Percentiles rank a stretch among this genome's conserved stretches.
Evolutionary conservation across 768 basidiomycete genomes (phyloP).

Genomic region (Mycena kentingensis): DNA sequence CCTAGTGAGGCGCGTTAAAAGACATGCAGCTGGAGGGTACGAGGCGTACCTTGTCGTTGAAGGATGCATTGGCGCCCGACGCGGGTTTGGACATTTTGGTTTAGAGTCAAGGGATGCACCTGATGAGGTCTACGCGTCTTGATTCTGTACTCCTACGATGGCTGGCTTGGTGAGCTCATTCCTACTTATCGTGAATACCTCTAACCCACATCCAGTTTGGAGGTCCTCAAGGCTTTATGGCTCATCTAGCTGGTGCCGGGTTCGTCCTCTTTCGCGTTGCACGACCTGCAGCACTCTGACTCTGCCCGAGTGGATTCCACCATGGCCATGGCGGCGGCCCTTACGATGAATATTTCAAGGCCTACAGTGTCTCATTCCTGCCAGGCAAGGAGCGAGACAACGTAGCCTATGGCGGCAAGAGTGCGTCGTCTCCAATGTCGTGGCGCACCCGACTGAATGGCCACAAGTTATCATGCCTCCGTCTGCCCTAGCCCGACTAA

Average conservation of each 20-base stretch:
- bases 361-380: constrained; percentile 94
- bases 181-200: not conserved
- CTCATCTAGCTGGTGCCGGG: constrained; percentile 54
- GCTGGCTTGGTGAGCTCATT: constrained; percentile 1
- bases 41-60: constrained; percentile 77
- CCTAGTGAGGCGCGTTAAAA: constrained; percentile 48
- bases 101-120: too few relatives aligned
- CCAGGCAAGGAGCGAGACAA: constrained; percentile 85
- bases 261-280: not conserved
- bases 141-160: constrained; percentile 25
- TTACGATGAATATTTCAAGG: constrained; percentile 92
- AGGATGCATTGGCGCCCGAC: constrained; percentile 70
- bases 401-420: constrained; percentile 96
- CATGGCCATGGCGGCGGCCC: constrained; percentile 51
- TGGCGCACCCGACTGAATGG: constrained; percentile 13
- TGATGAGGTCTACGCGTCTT: constrained; percentile 34
- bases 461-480: constrained; percentile 92
- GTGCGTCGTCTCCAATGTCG: constrained; percentile 43
- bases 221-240: constrained; percentile 63
- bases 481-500: constrained; percentile 87
- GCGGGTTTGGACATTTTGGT: constrained; percentile 43
- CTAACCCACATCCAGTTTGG: constrained; percentile 36
- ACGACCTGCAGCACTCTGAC: constrained; percentile 35
- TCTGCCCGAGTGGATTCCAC: constrained; percentile 53
- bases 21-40: constrained; percentile 5